Base-by-base conservation (phyloP, 192 early-diverging fungal species). In the Lunasporangiospora selenospora region DNA sequence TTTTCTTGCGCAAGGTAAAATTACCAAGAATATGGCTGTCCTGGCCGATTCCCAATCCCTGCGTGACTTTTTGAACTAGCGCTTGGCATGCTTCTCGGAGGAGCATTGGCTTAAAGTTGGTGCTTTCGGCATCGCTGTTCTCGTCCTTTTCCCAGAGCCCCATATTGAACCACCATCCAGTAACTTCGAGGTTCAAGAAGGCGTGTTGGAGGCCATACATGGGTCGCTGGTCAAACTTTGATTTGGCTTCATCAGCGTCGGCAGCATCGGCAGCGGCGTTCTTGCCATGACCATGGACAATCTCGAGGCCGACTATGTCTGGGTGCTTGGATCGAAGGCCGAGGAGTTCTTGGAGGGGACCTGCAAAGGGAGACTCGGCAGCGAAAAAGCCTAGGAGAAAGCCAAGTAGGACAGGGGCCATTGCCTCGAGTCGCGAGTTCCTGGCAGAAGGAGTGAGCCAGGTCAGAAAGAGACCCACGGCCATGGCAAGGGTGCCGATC, bases 131-230 rank as follows among this genome's bases (percentile, higher is more conserved):
- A n/a, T n/a, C n/a, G n/a, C n/a, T n/a, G n/a, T n/a, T n/a, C 18
- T 38, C 18, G 16, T 48, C 21, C 12, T 51, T 49, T 19, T 81
- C 70, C 81, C 81, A 82, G 1, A 67, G 49, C 7, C 81, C 81
- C 75, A 82, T 79, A 37, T 79, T 82, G 40, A 82, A 79, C 81
- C 81, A 82, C 33, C 61, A 75, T 1, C 69, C 76, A 38, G 75
- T 71, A 7, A 80, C 29, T 12, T 77, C 58, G 0, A 82, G 26
- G 27, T 82, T 82, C 19, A 80, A 53, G 32, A 79, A 59, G 16
- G 70, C 58, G 42, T 82, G 77, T 37, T 75, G 75, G 6, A 77
- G 54, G 4, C 81, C 81, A 49, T 82, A 82, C 54, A 80, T 69
- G 12, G 67, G 69, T 37, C 40, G 60, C 19, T 70, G 65, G 29